Percentiles rank a stretch among this genome's conserved stretches.
These are phyloP conservation scores for Phytophthora aleatoria DNA, from an alignment of 352 stramenopile genomes.

Conservation along the genomic window DNA sequence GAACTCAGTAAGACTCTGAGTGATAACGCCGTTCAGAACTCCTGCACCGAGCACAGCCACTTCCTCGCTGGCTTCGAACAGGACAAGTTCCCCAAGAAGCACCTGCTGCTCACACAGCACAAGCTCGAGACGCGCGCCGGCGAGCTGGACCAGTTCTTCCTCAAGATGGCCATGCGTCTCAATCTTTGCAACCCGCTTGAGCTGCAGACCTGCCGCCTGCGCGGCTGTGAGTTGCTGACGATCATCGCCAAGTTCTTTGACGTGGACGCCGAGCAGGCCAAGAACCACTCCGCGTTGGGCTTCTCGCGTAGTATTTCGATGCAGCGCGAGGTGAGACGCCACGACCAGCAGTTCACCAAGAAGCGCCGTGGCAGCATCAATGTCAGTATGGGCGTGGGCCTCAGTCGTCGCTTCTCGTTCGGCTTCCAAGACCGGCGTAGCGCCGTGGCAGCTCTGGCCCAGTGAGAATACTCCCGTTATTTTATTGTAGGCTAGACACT, in stretches of 20 bases:
- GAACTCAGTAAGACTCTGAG: conserved; percentile 44
- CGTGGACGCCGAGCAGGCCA: conserved; percentile 29
- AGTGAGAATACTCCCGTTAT: conserved; percentile 24
- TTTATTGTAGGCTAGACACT: conserved; percentile 29
- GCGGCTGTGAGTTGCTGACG: conserved; percentile 48
- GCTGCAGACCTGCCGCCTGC: conserved; percentile 47
- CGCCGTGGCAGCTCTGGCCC: conserved; percentile 26
- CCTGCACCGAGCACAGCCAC: conserved; percentile 65
- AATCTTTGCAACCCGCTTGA: conserved; percentile 62
- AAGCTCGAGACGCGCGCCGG: conserved; percentile 58
- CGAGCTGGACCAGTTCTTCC: conserved; percentile 65
- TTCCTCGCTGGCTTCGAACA: conserved; percentile 68
- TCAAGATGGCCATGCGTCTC: conserved; percentile 67
- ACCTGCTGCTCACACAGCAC: conserved; percentile 68
- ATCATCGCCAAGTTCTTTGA: conserved; percentile 63
- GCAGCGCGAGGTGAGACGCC: conserved; percentile 21
- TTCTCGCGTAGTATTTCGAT: conserved; percentile 38
- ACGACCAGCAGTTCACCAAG: conserved; percentile 38
- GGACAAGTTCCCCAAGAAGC: conserved; percentile 82
- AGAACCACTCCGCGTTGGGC: conserved; percentile 4
- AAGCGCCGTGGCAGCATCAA: conserved; percentile 33
- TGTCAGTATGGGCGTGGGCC: conserved; percentile 16
- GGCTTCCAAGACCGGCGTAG: conserved; percentile 24
- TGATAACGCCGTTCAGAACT: conserved; percentile 20
- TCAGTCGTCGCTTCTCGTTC: conserved; percentile 30